Evolutionary conservation across 495 filamentous ascomycete species (phyloP).

Genomic region (Penicillium odoratum): DNA sequence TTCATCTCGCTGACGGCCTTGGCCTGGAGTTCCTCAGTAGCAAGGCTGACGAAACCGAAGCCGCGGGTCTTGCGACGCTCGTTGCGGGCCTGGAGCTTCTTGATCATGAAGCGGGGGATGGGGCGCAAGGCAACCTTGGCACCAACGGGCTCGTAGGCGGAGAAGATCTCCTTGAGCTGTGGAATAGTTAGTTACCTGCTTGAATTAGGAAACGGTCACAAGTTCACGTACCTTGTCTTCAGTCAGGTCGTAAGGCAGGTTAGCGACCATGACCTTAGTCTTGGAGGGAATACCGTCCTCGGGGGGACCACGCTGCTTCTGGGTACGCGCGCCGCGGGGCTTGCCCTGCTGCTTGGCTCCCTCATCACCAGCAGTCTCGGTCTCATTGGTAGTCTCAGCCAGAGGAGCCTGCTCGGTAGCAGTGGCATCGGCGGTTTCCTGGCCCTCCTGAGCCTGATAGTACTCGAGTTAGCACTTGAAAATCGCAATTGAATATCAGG

Average conservation of each 20-base stretch:
- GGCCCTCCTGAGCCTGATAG: conserved; percentile 28
- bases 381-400: conserved; percentile 62
- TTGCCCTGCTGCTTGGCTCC: conserved; percentile 45
- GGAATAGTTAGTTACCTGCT: not conserved
- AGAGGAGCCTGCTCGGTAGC: conserved; percentile 55
- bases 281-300: conserved; percentile 98
- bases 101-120: conserved; percentile 99
- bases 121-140: conserved; percentile 98
- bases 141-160: conserved; percentile 80
- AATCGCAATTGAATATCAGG: conserved; percentile 5
- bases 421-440: conserved; percentile 43
- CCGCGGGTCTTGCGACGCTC: conserved; percentile 99
- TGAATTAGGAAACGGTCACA: not conserved
- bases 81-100: conserved; percentile 96
- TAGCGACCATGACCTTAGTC: conserved; percentile 99
- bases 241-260: conserved; percentile 94
- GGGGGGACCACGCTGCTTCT: conserved; percentile 84
- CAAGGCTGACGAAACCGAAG: conserved; percentile 96
- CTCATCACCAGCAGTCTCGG: conserved; percentile 50
- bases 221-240: conserved; percentile 80
- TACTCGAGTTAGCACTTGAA: conserved; percentile 9
- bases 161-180: conserved; percentile 95
- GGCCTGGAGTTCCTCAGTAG: conserved; percentile 91
- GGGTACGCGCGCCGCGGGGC: conserved; percentile 48
- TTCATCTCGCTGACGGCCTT: conserved; percentile 98